These are phyloP conservation scores for Exophiala bonariae DNA, from an alignment of 2,329 filamentous ascomycete genomes.

Conservation along the genomic window DNA sequence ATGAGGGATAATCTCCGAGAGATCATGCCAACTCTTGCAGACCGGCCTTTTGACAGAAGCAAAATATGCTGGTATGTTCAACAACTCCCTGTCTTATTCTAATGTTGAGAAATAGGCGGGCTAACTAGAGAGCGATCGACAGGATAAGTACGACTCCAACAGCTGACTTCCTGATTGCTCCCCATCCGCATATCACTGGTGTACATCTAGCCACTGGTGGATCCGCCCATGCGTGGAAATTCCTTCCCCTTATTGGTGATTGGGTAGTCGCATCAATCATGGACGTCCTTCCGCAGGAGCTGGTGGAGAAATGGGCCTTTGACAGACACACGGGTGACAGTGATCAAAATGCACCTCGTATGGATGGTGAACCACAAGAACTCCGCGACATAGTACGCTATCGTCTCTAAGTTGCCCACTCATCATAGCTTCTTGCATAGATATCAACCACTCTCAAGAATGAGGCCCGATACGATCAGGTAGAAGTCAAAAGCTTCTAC, in stretches of 20 bases:
- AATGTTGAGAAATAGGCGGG: background rate
- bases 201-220: constrained; percentile 28
- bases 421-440: no score
- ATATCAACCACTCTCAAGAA: no score
- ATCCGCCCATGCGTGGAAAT: constrained; percentile 27
- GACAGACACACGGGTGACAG: constrained; percentile 24
- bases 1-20: constrained; percentile 27
- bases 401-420: no score
- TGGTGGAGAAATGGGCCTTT: constrained; percentile 42
- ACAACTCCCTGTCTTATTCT: background rate
- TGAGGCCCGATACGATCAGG: no score
- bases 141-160: constrained; percentile 24
- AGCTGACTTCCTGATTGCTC: constrained; percentile 25
- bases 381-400: constrained; percentile 10
- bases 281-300: constrained; percentile 41
- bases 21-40: constrained; percentile 28
- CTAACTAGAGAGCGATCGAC: constrained; percentile 8
- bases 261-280: constrained; percentile 31
- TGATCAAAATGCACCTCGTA: constrained; percentile 9
- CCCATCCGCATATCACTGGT: constrained; percentile 22
- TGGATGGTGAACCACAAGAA: constrained; percentile 15
- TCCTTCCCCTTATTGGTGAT: constrained; percentile 27
- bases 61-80: constrained; percentile 30
- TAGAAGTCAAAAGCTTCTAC: no score
- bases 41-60: constrained; percentile 26